phyloP scores from a whole-genome alignment of 495 filamentous ascomycete genomes.

The Hypoxylon fragiforme region DNA sequence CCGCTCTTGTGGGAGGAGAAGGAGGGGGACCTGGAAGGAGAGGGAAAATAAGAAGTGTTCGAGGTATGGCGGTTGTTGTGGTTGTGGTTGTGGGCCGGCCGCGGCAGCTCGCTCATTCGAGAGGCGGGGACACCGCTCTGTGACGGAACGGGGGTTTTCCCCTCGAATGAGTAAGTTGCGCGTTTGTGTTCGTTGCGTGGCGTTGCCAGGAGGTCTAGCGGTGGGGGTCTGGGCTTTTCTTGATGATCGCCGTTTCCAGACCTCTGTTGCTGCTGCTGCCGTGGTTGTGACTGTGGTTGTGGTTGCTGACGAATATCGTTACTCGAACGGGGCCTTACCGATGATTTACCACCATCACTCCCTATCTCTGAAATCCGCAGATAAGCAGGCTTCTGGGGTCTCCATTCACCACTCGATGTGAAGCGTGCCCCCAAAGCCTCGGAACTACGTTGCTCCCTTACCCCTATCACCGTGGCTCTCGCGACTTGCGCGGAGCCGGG shows the following conservation, averaged over 20 bases:
- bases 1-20: too few relatives aligned
- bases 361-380: not conserved
- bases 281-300: not conserved
- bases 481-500: not conserved
- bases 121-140: conserved; percentile 2
- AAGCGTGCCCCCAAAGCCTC: not conserved
- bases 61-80: not conserved
- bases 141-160: not conserved
- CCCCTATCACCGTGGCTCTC: too few relatives aligned
- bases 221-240: not conserved
- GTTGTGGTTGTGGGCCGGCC: not conserved
- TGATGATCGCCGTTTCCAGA: not conserved
- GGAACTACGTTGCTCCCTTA: not conserved
- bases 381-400: conserved; percentile 14
- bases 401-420: not conserved
- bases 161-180: not conserved
- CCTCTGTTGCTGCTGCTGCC: not conserved
- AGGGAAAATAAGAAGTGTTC: not conserved
- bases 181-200: not conserved
- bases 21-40: too few relatives aligned
- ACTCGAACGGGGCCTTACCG: not conserved
- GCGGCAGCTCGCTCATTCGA: not conserved
- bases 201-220: not conserved
- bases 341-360: not conserved
- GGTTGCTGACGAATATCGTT: not conserved